Percentiles rank a stretch among this genome's conserved stretches.
These are phyloP conservation scores for Cerioporus squamosus DNA, from an alignment of 1,284 basidiomycete species.

Conservation along the genomic window DNA sequence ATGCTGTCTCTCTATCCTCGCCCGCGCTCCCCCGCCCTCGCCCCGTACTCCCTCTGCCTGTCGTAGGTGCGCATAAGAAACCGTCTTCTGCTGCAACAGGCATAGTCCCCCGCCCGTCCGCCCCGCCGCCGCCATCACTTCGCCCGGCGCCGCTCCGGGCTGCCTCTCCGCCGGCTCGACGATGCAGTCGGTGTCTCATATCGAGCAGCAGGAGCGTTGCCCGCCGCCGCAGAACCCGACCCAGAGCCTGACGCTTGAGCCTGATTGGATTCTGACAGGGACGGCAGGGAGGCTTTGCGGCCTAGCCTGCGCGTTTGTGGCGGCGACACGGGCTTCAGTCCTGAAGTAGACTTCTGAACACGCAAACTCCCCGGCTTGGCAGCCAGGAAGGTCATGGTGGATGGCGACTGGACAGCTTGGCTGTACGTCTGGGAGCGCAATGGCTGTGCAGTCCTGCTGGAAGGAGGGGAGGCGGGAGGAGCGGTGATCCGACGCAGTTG, in stretches of 20 bases:
- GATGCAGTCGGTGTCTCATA: constrained; percentile 80
- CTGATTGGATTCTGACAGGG: constrained; percentile 63
- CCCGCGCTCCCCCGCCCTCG: too few relatives aligned
- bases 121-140: too few relatives aligned
- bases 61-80: too few relatives aligned
- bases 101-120: too few relatives aligned
- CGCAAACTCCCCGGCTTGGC: constrained; percentile 74
- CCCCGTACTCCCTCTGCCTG: too few relatives aligned
- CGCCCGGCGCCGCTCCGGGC: too few relatives aligned
- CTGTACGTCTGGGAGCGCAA: constrained; percentile 60
- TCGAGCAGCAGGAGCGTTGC: constrained; percentile 42
- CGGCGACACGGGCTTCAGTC: constrained; percentile 72
- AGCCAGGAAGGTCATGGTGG: constrained; percentile 58
- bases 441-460: constrained; percentile 47
- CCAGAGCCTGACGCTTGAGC: constrained; percentile 61
- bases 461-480: constrained; percentile 62
- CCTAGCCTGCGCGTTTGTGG: constrained; percentile 63
- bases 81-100: too few relatives aligned
- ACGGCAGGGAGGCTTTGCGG: constrained; percentile 78
- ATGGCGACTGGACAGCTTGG: constrained; percentile 57
- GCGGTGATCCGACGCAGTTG: constrained; percentile 63
- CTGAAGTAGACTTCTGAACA: constrained; percentile 80
- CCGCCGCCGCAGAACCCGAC: constrained; percentile 37
- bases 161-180: too few relatives aligned
- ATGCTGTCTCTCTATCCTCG: too few relatives aligned